Base-by-base conservation (phyloP, 192 early-diverging fungal genomes). In the Podila epicladia region DNA sequence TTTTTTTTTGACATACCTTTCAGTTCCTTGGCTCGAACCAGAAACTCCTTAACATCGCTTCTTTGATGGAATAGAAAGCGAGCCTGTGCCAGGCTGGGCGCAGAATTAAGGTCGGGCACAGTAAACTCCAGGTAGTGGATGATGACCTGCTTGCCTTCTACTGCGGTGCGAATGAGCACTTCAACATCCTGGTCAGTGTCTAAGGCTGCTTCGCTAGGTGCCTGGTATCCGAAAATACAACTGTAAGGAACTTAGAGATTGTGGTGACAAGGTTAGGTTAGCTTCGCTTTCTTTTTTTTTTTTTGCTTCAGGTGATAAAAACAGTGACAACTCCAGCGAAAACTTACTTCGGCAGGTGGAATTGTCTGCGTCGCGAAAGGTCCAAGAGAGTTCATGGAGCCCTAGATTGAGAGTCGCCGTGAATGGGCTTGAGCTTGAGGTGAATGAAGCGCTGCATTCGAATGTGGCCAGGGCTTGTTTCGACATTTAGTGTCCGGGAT, bases 231-330 rank as follows among this genome's bases (percentile, higher is more conserved):
- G 45, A 64, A 80, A 22, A 80, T 68, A 55, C 71, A 80, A 22
- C 71, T 69, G 48, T 80, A 80, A 0, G 77, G 77, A 2, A 80
- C 77, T 80, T n/a, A n/a, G n/a, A n/a, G n/a, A n/a, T n/a, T n/a
- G n/a, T n/a, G n/a, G n/a, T 59, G 8, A 55, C 38, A 0, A 58
- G 51, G 11, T 24, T 9, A 22, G 5, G 8, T 20, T 55, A 22
- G 53, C 19, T 55, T 22, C 51, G 22, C 51, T 22, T 55, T 55
- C 0, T 4, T 55, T 55, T 55, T 1, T 32, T 9, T 20, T 53
- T 55, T 55, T 12, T 32, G 9, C 9, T 53, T 22, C 26, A 62
- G 24, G 19, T 32, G n/a, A 11, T 8, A 29, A 33, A 2, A 59
- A 4, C 29, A 26, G 9, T 38, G 24, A 17, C 2, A 45, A 17